Conservation (phyloP, 345 rosid genomes). For the Lumnitzera littorea region DNA sequence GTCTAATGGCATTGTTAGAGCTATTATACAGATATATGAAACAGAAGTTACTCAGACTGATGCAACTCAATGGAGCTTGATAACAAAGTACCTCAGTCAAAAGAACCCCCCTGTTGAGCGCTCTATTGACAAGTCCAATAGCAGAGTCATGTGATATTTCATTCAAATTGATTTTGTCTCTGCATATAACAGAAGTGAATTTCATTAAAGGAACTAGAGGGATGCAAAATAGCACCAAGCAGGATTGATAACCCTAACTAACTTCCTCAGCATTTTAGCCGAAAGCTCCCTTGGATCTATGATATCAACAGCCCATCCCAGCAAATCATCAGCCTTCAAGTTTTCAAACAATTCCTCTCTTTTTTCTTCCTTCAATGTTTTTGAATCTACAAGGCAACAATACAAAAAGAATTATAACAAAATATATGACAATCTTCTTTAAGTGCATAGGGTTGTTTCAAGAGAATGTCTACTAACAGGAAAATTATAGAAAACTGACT, state of each 20-base stretch:
- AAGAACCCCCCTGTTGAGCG: constrained; percentile 70
- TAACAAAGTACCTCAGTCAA: constrained; percentile 58
- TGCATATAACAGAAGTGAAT: constrained; percentile 18
- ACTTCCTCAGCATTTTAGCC: constrained; percentile 86
- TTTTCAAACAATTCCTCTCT: constrained; percentile 78
- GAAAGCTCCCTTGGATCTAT: constrained; percentile 94
- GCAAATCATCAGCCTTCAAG: constrained; percentile 57
- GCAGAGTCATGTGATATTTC: constrained; percentile 95
- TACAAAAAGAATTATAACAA: neutral
- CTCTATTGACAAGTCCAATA: constrained; percentile 65
- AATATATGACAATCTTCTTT: neutral
- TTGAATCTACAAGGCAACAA: constrained; percentile 49
- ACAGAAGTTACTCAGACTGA: neutral
- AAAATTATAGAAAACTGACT: no score
- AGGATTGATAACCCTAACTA: constrained; percentile 11
- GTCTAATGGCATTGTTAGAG: no score
- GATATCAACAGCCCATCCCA: constrained; percentile 97
- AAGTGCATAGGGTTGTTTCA: no score
- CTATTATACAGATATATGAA: neutral
- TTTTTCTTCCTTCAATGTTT: constrained; percentile 91
- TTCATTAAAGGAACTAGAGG: constrained; percentile 4
- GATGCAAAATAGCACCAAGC: neutral
- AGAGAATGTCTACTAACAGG: no score
- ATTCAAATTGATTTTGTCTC: constrained; percentile 78
- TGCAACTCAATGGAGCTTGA: neutral